phyloP scores from a whole-genome alignment of 2,329 filamentous ascomycete genomes.

The Leptographium flavum region DNA sequence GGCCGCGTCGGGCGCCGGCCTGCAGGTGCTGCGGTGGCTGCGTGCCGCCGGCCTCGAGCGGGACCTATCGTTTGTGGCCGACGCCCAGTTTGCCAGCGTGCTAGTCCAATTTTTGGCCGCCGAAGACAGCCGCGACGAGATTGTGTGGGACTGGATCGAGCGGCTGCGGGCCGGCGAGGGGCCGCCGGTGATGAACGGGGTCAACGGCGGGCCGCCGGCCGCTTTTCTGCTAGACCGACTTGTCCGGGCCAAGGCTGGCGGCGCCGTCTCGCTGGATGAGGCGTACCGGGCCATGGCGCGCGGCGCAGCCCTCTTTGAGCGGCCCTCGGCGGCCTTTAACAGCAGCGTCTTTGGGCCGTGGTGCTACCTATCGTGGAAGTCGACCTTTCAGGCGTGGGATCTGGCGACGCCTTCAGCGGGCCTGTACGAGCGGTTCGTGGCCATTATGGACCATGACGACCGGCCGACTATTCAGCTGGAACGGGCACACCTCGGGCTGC shows the following conservation, averaged over 20 bases:
- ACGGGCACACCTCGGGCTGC: slow-evolving; percentile 37
- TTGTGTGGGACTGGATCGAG: slow-evolving; percentile 38
- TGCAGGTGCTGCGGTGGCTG: slow-evolving; percentile 39
- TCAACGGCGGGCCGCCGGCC: neutral
- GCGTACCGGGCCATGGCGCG: slow-evolving; percentile 34
- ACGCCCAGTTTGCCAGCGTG: slow-evolving; percentile 19
- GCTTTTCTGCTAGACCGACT: slow-evolving; percentile 25
- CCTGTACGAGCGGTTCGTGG: slow-evolving; percentile 38
- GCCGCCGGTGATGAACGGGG: neutral
- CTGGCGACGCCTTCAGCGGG: slow-evolving; percentile 28
- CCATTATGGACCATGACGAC: slow-evolving; percentile 26
- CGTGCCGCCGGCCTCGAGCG: slow-evolving; percentile 33
- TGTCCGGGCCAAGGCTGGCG: slow-evolving; percentile 21
- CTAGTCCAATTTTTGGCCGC: slow-evolving; percentile 37
- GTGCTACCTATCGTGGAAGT: slow-evolving; percentile 33
- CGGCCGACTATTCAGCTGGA: slow-evolving; percentile 24
- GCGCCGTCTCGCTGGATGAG: slow-evolving; percentile 28
- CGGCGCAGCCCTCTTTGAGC: slow-evolving; percentile 27
- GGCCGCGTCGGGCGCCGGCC: slow-evolving; percentile 28
- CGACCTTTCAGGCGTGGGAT: slow-evolving; percentile 35
- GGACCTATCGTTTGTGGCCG: slow-evolving; percentile 29
- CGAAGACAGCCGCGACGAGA: slow-evolving; percentile 36
- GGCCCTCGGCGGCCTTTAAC: slow-evolving; percentile 21
- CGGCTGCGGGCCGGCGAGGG: slow-evolving; percentile 20
- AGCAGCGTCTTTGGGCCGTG: slow-evolving; percentile 27